Evolutionary conservation across 2,329 filamentous ascomycete genomes (phyloP).

Genomic region (Biscogniauxia mediterranea): DNA sequence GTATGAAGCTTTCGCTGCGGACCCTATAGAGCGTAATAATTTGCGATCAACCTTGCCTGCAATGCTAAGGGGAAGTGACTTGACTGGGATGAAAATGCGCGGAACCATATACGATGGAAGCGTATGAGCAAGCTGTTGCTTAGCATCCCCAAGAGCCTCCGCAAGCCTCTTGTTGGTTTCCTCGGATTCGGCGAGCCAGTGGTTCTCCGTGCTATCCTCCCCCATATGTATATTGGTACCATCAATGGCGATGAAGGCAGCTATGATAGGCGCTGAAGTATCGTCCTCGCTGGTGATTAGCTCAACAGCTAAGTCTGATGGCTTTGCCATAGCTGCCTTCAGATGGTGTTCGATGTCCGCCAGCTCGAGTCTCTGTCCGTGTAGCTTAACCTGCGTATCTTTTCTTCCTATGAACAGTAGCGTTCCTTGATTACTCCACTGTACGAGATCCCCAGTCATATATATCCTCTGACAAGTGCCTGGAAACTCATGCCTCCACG

Average conservation of each 20-base stretch:
- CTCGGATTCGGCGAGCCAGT: background rate
- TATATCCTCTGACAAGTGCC: background rate
- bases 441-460: background rate
- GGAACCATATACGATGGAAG: conserved; percentile 8
- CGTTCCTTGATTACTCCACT: background rate
- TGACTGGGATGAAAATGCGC: conserved; percentile 1
- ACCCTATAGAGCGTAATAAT: background rate
- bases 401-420: background rate
- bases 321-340: background rate
- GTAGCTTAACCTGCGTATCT: background rate
- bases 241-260: background rate
- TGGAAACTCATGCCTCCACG: background rate
- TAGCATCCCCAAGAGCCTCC: background rate
- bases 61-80: background rate
- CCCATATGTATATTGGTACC: background rate
- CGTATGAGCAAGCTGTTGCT: background rate
- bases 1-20: background rate
- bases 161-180: background rate
- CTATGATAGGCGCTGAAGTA: background rate
- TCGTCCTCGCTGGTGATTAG: background rate
- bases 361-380: background rate
- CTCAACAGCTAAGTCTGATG: background rate
- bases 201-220: background rate
- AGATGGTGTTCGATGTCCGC: background rate
- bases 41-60: conserved; percentile 6